These are phyloP conservation scores for Russula sp. DNA, from an alignment of 768 basidiomycete species.

Conservation along the genomic window DNA sequence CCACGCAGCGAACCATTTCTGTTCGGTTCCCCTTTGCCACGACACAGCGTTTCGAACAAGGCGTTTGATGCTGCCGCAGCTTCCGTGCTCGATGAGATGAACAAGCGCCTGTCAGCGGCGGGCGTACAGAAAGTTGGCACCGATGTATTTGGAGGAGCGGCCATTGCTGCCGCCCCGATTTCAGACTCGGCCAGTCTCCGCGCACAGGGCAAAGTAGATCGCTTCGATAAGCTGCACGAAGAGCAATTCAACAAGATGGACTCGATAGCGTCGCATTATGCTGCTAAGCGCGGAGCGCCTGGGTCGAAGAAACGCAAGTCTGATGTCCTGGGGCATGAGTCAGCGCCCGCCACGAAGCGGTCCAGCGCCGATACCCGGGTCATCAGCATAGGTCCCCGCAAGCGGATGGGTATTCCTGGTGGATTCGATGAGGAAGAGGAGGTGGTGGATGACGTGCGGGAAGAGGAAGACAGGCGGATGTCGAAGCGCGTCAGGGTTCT, in stretches of 20 bases:
- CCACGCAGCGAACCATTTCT: slow-evolving; percentile 50
- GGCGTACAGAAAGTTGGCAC: slow-evolving; percentile 47
- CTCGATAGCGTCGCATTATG: slow-evolving; percentile 54
- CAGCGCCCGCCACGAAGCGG: slow-evolving; percentile 27
- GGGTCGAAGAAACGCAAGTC: slow-evolving; percentile 43
- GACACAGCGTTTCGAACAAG: slow-evolving; percentile 54
- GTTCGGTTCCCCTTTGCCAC: slow-evolving; percentile 71
- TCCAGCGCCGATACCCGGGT: slow-evolving; percentile 38
- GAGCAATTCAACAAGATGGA: slow-evolving; percentile 72
- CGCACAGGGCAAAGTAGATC: slow-evolving; percentile 21
- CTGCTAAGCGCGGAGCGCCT: slow-evolving; percentile 34
- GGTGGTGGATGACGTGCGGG: slow-evolving; percentile 34
- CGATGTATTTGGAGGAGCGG: slow-evolving; percentile 38
- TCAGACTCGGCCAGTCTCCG: slow-evolving; percentile 4
- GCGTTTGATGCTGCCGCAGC: slow-evolving; percentile 62
- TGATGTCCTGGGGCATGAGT: slow-evolving; percentile 41
- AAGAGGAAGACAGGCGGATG: slow-evolving; percentile 35
- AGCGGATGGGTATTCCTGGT: slow-evolving; percentile 45
- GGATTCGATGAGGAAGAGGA: slow-evolving; percentile 49
- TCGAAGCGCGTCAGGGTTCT: slow-evolving; percentile 42
- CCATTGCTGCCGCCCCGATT: not conserved
- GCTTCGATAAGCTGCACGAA: slow-evolving; percentile 57
- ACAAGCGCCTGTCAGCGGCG: slow-evolving; percentile 54
- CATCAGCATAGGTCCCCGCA: slow-evolving; percentile 42
- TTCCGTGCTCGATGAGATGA: slow-evolving; percentile 80